Evolutionary conservation across 306 rosid genomes (phyloP), one percentile per base, ranked within the genome.

Genomic region (Cucurbita argyrosperma): DNA sequence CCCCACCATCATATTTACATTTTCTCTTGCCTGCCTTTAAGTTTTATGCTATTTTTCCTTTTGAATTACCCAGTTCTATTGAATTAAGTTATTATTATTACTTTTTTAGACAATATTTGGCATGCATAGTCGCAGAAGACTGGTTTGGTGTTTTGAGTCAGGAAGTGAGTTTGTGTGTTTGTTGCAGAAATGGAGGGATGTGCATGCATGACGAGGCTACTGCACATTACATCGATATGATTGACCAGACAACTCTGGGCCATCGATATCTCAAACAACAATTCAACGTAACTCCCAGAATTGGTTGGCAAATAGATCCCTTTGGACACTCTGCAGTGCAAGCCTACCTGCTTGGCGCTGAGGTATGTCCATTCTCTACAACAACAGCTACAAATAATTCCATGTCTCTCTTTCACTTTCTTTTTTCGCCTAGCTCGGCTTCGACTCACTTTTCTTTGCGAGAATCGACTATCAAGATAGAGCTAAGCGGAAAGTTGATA

Each of bases 141-240:
- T 39, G 4, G 8, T 5, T 39, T 39, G 7, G 43, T 39, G 7
- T 39, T 39, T 5, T 39, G 43, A 39, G 43, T 39, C 43, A 39
- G 43, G 5, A 5, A 6, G 43, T 39, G 7, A 9, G 47, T 7
- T 43, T 43, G 47, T 2, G 47, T 43, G 7, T 43, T 7, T 8
- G 46, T 77, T 80, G 84, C 75, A 90, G 97, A 85, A 92, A 92
- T 80, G 98, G 98, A 76, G 98, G 98, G 16, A 79, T 76, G 86
- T 90, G 95, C 64, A 92, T 92, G 98, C 98, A 92, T 52, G 98
- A 92, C 50, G 96, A 92, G 84, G 98, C 98, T 21, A 64, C 96
- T 26, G 9, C 96, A 2, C 98, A 92, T 80, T 90, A 90, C 80
- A 81, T 92, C 46, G 96, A 92, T 68, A 87, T 92, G 98, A 90